Evolutionary conservation across 169 alveolate species (phyloP).

Genomic region (Plasmodium reichenowi): DNA sequence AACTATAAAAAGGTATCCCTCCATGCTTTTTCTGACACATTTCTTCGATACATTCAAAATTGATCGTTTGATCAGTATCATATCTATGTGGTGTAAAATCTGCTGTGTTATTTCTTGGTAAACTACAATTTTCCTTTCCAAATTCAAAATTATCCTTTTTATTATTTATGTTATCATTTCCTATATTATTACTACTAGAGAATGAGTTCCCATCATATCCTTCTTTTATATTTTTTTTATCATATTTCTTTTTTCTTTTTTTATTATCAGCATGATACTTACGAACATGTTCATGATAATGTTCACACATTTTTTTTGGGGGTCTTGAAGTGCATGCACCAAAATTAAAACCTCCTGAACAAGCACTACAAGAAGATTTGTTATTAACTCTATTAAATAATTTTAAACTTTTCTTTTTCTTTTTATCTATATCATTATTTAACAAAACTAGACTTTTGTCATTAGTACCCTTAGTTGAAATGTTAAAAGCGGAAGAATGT

Average conservation of each 20-base stretch:
- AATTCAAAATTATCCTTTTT: background rate
- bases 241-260: background rate
- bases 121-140: slow-evolving; percentile 2
- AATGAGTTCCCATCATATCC: too few species aligned
- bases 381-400: background rate
- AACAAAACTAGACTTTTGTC: slow-evolving; percentile 13
- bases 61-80: slow-evolving; percentile 73
- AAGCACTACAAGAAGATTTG: background rate
- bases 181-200: too few species aligned
- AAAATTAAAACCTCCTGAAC: slow-evolving; percentile 10
- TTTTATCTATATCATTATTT: slow-evolving; percentile 35
- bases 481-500: slow-evolving; percentile 15
- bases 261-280: background rate
- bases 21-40: slow-evolving; percentile 34
- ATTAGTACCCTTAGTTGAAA: slow-evolving; percentile 42
- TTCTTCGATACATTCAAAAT: slow-evolving; percentile 53
- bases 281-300: too few species aligned
- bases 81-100: slow-evolving; percentile 37
- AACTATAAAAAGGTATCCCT: slow-evolving; percentile 49
- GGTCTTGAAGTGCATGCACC: background rate
- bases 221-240: too few species aligned
- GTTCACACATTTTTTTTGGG: background rate
- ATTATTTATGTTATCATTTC: background rate
- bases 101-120: slow-evolving; percentile 43
- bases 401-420: background rate